These are phyloP conservation scores for Cnidoscolus chayamansa DNA, from an alignment of 441 rosid genomes.

Conservation along the genomic window DNA sequence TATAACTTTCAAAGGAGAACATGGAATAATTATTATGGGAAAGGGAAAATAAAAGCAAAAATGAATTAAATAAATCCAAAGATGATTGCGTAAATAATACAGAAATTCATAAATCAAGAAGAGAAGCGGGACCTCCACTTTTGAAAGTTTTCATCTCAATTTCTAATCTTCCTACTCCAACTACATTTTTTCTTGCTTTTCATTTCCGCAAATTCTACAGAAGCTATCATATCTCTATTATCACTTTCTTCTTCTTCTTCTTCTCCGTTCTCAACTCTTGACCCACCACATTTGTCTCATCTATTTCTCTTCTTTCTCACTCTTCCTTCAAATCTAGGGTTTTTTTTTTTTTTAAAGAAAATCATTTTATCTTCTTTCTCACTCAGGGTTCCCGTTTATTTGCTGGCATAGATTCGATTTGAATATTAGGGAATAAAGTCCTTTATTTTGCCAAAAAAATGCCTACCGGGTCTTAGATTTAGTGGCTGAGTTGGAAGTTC, in stretches of 20 bases:
- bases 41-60: too few species aligned
- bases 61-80: background rate
- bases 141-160: background rate
- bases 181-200: background rate
- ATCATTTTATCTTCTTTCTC: background rate
- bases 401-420: background rate
- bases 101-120: background rate
- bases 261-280: background rate
- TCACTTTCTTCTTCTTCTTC: background rate
- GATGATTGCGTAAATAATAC: conserved; percentile 1
- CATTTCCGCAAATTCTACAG: too few species aligned
- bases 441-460: background rate
- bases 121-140: conserved; percentile 35
- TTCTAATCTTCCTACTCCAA: background rate
- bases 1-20: too few species aligned
- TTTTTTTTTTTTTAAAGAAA: background rate
- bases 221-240: too few species aligned
- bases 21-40: too few species aligned
- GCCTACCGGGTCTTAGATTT: background rate
- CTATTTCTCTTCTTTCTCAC: conserved; percentile 9
- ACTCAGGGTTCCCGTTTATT: too few species aligned
- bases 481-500: background rate
- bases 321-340: background rate
- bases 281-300: conserved; percentile 7
- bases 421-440: background rate